These are phyloP conservation scores for Herpetomonas muscarum DNA, from an alignment of 208 protist species.

Conservation along the genomic window DNA sequence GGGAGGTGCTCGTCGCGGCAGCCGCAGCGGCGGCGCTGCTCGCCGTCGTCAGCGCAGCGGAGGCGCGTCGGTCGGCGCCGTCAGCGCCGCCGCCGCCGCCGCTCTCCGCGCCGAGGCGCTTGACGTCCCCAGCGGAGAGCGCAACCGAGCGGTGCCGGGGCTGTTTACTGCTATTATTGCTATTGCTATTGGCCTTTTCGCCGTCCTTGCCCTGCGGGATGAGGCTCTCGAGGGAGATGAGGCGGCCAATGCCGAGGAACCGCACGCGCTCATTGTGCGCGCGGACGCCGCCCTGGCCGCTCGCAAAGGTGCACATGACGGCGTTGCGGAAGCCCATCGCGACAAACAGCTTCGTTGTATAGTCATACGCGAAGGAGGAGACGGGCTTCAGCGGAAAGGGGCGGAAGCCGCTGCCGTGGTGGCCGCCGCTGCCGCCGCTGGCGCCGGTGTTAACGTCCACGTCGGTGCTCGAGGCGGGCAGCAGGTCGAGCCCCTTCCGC, in stretches of 20 bases:
- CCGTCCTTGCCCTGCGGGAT: not conserved
- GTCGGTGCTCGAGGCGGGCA: not conserved
- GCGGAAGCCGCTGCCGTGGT: too few species aligned
- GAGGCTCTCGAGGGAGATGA: not conserved
- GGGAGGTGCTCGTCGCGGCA: not conserved
- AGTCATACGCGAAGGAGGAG: conserved; percentile 58
- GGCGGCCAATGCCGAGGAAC: conserved; percentile 34
- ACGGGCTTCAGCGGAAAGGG: conserved; percentile 30
- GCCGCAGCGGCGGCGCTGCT: not conserved
- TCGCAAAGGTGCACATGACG: conserved; percentile 62
- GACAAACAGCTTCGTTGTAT: conserved; percentile 47
- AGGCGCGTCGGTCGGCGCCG: too few species aligned
- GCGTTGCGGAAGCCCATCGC: conserved; percentile 63
- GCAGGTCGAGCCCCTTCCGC: not conserved
- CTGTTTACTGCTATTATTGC: too few species aligned
- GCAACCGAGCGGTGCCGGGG: too few species aligned
- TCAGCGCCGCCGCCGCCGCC: too few species aligned
- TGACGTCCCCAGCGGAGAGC: too few species aligned
- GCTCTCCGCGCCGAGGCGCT: too few species aligned
- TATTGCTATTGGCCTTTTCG: not conserved
- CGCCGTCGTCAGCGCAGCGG: too few species aligned
- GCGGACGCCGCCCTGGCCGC: conserved; percentile 36
- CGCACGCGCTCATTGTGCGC: conserved; percentile 51
- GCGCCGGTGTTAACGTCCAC: not conserved
- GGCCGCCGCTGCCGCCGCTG: too few species aligned